Evolutionary conservation across 306 rosid species (phyloP).

Genomic region (Heteromeles arbutifolia): DNA sequence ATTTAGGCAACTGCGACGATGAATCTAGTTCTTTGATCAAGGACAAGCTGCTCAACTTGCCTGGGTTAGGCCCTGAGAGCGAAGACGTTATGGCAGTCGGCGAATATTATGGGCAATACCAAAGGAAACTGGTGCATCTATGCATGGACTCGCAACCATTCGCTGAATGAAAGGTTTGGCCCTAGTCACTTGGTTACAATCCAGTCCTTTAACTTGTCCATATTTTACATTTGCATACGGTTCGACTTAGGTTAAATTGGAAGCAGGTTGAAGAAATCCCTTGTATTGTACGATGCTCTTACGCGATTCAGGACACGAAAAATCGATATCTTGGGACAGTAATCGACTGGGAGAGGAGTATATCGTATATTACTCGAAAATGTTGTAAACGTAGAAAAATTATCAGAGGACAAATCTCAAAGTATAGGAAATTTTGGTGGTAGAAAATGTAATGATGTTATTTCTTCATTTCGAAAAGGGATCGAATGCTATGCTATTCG

Average conservation of each 20-base stretch:
- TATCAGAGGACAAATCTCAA: conserved; percentile 14
- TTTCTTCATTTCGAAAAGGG: not conserved
- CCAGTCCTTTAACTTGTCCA: not conserved
- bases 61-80: conserved; percentile 66
- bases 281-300: not conserved
- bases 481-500: too few species aligned
- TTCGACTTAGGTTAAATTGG: too few species aligned
- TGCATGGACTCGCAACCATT: conserved; percentile 89
- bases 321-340: not conserved
- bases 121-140: conserved; percentile 81
- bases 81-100: conserved; percentile 71
- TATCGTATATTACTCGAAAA: conserved; percentile 1
- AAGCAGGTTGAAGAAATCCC: conserved; percentile 2
- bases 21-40: conserved; percentile 44
- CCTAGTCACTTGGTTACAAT: not conserved
- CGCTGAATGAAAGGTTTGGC: conserved; percentile 38
- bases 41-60: conserved; percentile 44
- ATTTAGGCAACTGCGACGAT: conserved; percentile 33
- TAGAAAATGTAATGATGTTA: not conserved
- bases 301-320: not conserved
- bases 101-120: conserved; percentile 83
- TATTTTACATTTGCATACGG: not conserved
- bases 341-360: not conserved
- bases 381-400: conserved; percentile 21
- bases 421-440: not conserved